Percentiles rank a stretch among this genome's conserved stretches.
Evolutionary conservation across 1,284 basidiomycete species (phyloP).

Genomic region (Marasmius fiardii): DNA sequence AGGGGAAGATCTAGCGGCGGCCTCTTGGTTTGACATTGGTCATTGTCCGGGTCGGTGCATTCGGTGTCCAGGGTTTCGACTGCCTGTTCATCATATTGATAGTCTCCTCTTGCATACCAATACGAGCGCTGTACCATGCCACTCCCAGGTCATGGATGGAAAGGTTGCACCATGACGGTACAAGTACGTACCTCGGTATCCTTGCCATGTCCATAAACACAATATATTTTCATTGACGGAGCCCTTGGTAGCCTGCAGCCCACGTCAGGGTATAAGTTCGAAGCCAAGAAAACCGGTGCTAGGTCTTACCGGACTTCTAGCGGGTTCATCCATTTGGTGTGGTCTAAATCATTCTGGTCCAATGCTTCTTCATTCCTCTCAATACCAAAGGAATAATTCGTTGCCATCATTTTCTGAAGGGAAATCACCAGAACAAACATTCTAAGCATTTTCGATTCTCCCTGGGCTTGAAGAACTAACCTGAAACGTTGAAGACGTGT

Average conservation of each 20-base stretch:
- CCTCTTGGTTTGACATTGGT: slow-evolving; percentile 41
- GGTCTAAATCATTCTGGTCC: slow-evolving; percentile 66
- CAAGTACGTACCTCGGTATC: slow-evolving; percentile 77
- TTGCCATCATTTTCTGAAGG: slow-evolving; percentile 78
- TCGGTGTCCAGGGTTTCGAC: slow-evolving; percentile 38
- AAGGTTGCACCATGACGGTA: background rate
- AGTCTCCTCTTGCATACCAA: slow-evolving; percentile 75
- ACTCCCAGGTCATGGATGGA: background rate
- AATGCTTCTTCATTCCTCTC: slow-evolving; percentile 73
- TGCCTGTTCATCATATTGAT: slow-evolving; percentile 61
- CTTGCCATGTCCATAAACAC: slow-evolving; percentile 95
- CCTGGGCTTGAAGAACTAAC: slow-evolving; percentile 31
- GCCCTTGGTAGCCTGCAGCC: slow-evolving; percentile 75
- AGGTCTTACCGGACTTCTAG: slow-evolving; percentile 73
- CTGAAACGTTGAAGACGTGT: slow-evolving; percentile 84
- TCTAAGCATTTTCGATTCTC: background rate
- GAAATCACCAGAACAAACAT: too few species aligned
- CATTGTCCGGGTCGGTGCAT: slow-evolving; percentile 33
- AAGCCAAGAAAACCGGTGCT: background rate
- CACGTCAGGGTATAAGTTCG: background rate
- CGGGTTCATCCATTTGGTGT: slow-evolving; percentile 93
- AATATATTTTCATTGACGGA: slow-evolving; percentile 91
- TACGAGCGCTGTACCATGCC: slow-evolving; percentile 60
- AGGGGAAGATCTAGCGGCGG: slow-evolving; percentile 57
- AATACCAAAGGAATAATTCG: slow-evolving; percentile 93